phyloP scores from a whole-genome alignment of 2,329 filamentous ascomycete genomes.

The Acrocalymma vagum region DNA sequence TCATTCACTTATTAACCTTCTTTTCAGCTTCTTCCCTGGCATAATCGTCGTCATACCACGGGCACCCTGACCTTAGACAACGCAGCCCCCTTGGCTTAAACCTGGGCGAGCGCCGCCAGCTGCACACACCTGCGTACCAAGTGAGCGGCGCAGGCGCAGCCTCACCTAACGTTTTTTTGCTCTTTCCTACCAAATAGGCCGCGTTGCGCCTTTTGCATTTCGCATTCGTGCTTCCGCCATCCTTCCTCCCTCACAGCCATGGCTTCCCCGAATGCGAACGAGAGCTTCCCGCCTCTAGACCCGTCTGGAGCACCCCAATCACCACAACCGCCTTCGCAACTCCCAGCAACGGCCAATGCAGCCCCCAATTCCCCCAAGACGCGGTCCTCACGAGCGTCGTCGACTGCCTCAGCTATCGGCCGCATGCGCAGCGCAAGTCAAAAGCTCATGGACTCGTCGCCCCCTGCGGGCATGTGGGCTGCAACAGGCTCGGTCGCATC shows the following conservation, averaged over 20 bases:
- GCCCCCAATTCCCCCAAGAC: constrained; percentile 22
- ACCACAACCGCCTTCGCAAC: constrained; percentile 24
- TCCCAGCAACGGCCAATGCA: constrained; percentile 15
- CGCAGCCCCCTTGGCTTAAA: too few species aligned
- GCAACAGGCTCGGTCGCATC: constrained; percentile 52
- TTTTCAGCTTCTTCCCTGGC: too few species aligned
- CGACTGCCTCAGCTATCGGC: constrained; percentile 31
- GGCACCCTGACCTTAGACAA: too few species aligned
- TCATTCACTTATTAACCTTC: too few species aligned
- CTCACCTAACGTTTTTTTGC: too few species aligned
- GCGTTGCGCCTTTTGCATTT: too few species aligned
- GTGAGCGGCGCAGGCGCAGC: too few species aligned
- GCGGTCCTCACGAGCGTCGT: constrained; percentile 35
- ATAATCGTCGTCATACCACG: too few species aligned
- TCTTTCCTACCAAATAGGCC: too few species aligned
- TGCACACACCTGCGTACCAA: too few species aligned
- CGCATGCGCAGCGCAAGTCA: constrained; percentile 46
- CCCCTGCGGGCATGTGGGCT: constrained; percentile 55
- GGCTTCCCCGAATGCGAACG: constrained; percentile 26
- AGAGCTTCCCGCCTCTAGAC: constrained; percentile 26
- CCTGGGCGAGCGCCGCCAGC: too few species aligned
- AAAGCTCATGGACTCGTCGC: constrained; percentile 47
- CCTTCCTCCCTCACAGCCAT: constrained; percentile 20
- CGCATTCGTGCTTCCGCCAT: too few species aligned
- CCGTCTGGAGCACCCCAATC: constrained; percentile 39